A percentile compares a stretch with the other conserved stretches of the same genome.
Conservation (phyloP, 2,329 filamentous ascomycete genomes). For the Trichoderma arundinaceum region DNA sequence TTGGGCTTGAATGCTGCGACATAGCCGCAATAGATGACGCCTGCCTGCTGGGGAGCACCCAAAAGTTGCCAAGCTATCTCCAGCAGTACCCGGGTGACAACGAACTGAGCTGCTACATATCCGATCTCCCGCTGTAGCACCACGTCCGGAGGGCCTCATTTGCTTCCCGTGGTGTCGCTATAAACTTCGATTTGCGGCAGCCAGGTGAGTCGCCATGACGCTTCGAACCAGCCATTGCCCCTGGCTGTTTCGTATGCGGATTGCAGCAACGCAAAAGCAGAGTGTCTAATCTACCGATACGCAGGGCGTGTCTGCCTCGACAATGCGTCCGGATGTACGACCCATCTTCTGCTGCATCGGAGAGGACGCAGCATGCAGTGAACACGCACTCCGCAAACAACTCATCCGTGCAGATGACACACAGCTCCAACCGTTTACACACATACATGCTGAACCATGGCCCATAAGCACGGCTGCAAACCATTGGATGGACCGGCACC, state of each 20-base stretch:
- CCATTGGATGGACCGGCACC: neutral
- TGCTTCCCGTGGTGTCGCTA: no score
- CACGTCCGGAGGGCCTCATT: no score
- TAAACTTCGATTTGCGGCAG: no score
- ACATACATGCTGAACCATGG: neutral
- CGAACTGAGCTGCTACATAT: no score
- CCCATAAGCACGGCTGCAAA: neutral
- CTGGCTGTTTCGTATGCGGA: no score
- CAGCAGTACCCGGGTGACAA: no score
- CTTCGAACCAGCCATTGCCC: neutral
- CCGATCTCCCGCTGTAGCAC: no score
- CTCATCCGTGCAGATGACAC: conserved; percentile 29
- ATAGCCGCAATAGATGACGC: no score
- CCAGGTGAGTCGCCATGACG: neutral
- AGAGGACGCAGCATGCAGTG: conserved; percentile 2
- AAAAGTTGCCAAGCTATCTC: no score
- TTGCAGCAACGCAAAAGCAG: neutral
- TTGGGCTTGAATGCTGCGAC: no score
- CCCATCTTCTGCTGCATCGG: no score
- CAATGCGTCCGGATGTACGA: neutral
- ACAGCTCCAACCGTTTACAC: conserved; percentile 8
- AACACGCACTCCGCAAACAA: conserved; percentile 26
- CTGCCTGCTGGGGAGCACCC: no score
- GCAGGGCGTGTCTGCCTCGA: neutral
- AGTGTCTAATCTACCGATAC: neutral